phyloP scores from a whole-genome alignment of 768 basidiomycete species.

The Termitomyces sp. region DNA sequence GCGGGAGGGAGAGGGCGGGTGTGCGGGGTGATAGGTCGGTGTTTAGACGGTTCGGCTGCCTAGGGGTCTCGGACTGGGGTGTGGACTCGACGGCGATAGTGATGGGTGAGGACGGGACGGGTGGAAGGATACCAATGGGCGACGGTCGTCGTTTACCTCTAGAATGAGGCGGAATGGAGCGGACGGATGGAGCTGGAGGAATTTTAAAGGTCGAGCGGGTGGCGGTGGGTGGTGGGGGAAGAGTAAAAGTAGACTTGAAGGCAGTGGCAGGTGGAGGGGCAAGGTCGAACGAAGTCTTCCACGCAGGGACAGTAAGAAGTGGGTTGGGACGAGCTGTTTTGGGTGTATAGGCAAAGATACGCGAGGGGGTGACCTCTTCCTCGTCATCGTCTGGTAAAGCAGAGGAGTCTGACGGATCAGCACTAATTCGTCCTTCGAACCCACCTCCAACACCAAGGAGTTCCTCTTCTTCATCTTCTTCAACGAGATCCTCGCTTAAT shows the following conservation, averaged over 20 bases:
- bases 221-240: constrained; percentile 35
- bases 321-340: constrained; percentile 25
- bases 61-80: constrained; percentile 9
- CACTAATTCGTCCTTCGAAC: constrained; percentile 38
- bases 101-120: constrained; percentile 71
- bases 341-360: constrained; percentile 10
- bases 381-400: constrained; percentile 42
- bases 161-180: constrained; percentile 20
- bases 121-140: constrained; percentile 55
- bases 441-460: constrained; percentile 64
- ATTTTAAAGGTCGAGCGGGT: constrained; percentile 47
- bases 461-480: constrained; percentile 75
- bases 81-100: constrained; percentile 36
- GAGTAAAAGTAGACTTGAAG: constrained; percentile 44
- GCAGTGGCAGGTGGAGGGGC: constrained; percentile 50
- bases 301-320: constrained; percentile 51
- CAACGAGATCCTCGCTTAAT: constrained; percentile 74
- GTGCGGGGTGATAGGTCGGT: constrained; percentile 13
- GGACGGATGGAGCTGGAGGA: constrained; percentile 38
- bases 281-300: constrained; percentile 53
- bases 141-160: constrained; percentile 58
- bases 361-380: constrained; percentile 21
- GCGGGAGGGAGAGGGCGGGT: constrained; percentile 21
- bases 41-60: constrained; percentile 2
- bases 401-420: constrained; percentile 32